phyloP scores from a whole-genome alignment of 2,329 filamentous ascomycete genomes.

The Ambrosiella beaveri region DNA sequence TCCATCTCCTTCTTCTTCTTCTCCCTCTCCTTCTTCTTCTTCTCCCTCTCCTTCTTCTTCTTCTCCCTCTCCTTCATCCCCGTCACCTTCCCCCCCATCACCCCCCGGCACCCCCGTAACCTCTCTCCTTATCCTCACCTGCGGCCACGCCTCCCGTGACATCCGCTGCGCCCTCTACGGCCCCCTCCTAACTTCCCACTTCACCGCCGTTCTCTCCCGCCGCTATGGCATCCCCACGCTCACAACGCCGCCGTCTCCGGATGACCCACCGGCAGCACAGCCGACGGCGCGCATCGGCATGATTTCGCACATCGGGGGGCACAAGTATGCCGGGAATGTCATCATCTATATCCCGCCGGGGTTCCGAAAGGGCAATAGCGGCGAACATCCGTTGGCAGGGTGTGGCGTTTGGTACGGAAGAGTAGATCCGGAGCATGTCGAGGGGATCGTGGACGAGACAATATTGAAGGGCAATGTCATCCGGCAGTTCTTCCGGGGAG shows the following conservation, averaged over 20 bases:
- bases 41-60: conserved; percentile 26
- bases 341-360: conserved; percentile 59
- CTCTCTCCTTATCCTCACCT: conserved; percentile 63
- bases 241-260: conserved; percentile 11
- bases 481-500: conserved; percentile 54
- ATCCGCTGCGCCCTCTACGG: conserved; percentile 66
- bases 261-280: not conserved
- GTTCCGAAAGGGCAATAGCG: conserved; percentile 15
- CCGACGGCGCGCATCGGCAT: conserved; percentile 43
- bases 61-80: conserved; percentile 33
- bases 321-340: conserved; percentile 74
- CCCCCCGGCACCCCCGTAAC: conserved; percentile 34
- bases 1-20: conserved; percentile 28
- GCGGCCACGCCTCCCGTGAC: conserved; percentile 72
- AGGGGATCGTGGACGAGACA: conserved; percentile 58
- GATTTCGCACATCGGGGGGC: conserved; percentile 68
- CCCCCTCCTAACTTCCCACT: conserved; percentile 53
- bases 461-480: conserved; percentile 50
- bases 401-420: conserved; percentile 70
- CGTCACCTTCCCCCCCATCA: conserved; percentile 41
- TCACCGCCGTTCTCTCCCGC: conserved; percentile 32
- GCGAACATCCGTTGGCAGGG: conserved; percentile 42
- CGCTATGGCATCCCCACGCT: conserved; percentile 32
- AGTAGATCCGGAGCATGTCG: conserved; percentile 57
- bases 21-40: conserved; percentile 3